Conservation (phyloP, 139 green algal species). For the Chlorella sp. region DNA sequence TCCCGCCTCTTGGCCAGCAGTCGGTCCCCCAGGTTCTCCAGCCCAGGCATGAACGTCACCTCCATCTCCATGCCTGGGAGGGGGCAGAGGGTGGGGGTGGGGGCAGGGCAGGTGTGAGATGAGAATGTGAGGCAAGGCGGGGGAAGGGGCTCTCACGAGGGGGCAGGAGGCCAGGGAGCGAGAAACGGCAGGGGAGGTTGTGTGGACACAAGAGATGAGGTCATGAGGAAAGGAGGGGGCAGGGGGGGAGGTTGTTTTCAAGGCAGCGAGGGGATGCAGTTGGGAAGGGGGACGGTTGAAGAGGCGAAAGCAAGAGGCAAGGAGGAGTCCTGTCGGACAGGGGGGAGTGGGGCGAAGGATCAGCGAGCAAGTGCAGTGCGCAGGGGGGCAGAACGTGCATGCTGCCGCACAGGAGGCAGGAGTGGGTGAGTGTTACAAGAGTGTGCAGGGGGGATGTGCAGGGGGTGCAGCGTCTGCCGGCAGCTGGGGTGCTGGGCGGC, state of each 20-base stretch:
- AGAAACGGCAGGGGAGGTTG: too few relatives aligned
- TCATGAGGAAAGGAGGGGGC: too few relatives aligned
- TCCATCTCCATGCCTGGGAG: slow-evolving; percentile 72
- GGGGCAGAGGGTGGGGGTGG: background rate
- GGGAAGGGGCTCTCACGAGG: too few relatives aligned
- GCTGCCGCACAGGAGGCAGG: background rate
- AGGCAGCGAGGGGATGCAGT: too few relatives aligned
- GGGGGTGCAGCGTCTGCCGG: background rate
- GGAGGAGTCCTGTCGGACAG: background rate
- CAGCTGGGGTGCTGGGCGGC: background rate
- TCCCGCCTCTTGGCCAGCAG: slow-evolving; percentile 76
- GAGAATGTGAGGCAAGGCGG: too few relatives aligned
- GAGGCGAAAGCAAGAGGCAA: too few relatives aligned
- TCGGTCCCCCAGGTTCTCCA: slow-evolving; percentile 80
- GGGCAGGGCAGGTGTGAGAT: background rate
- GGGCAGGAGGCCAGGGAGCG: too few relatives aligned
- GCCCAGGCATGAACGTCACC: slow-evolving; percentile 75
- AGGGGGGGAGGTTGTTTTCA: too few relatives aligned
- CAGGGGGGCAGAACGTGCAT: background rate
- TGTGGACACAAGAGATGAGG: too few relatives aligned
- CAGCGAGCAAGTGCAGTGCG: too few relatives aligned
- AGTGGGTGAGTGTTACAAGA: background rate
- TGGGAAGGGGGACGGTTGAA: too few relatives aligned
- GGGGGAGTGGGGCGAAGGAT: too few relatives aligned
- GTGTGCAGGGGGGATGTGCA: background rate